phyloP scores from a whole-genome alignment of 495 filamentous ascomycete species.

The Hypoxylon trugodes region DNA sequence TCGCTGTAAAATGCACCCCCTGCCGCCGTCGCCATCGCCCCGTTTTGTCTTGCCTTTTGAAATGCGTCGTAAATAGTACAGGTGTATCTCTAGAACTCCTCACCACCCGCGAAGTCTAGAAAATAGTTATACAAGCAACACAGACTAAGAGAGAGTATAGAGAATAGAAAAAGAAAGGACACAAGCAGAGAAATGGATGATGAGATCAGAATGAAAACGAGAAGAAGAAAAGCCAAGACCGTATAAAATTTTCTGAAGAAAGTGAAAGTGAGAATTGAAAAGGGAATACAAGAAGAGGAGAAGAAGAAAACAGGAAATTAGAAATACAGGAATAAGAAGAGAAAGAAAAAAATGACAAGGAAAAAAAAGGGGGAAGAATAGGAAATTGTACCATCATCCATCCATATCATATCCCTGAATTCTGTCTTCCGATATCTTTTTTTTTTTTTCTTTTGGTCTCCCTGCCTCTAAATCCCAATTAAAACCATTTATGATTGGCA shows the following conservation, averaged over 20 bases:
- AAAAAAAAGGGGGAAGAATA: constrained; percentile 30
- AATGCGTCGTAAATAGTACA: constrained; percentile 38
- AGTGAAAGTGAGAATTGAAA: not conserved
- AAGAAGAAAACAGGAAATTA: constrained; percentile 13
- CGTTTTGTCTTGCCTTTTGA: constrained; percentile 27
- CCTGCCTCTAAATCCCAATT: constrained; percentile 2
- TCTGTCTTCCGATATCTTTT: not conserved
- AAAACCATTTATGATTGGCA: constrained; percentile 49
- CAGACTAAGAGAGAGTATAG: not conserved
- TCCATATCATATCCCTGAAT: constrained; percentile 18
- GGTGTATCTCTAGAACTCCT: constrained; percentile 27
- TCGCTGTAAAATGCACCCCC: constrained; percentile 13
- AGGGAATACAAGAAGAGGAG: constrained; percentile 12
- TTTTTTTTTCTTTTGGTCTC: constrained; percentile 1
- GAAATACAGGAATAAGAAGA: constrained; percentile 26
- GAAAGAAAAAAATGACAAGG: constrained; percentile 20
- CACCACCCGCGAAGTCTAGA: constrained; percentile 20
- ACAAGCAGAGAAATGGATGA: constrained; percentile 2
- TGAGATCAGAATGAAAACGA: constrained; percentile 21
- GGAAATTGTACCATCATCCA: constrained; percentile 24
- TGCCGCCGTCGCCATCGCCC: not conserved
- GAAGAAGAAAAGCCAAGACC: constrained; percentile 19
- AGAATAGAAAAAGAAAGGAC: constrained; percentile 5
- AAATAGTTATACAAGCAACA: constrained; percentile 27
- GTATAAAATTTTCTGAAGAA: constrained; percentile 14